These are phyloP conservation scores for rapeseed (Brassica napus) DNA, from an alignment of 345 rosid species.

Conservation along the genomic window DNA sequence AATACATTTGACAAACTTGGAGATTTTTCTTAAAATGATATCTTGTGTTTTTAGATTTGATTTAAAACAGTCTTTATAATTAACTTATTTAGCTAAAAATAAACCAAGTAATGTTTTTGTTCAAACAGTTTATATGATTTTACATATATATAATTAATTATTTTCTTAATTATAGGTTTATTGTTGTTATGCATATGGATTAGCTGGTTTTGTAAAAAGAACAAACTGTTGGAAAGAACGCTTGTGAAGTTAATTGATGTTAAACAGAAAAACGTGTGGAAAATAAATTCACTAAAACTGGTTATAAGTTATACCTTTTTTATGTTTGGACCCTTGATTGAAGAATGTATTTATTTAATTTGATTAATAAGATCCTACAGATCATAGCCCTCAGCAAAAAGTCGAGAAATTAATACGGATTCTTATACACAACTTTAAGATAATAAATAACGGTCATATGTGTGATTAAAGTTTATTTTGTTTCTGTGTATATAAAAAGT, in stretches of 20 bases:
- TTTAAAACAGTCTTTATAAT: not conserved
- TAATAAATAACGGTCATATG: not conserved
- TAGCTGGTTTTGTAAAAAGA: not conserved
- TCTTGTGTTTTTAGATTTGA: not conserved
- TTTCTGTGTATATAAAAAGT: not conserved
- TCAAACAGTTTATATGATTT: not conserved
- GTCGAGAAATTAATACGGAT: not conserved
- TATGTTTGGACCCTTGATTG: constrained; percentile 28
- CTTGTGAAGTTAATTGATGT: constrained; percentile 5
- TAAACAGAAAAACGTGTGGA: constrained; percentile 31
- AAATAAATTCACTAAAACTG: constrained; percentile 27
- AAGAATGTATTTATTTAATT: constrained; percentile 2
- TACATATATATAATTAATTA: not conserved
- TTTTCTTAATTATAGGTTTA: not conserved
- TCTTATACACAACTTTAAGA: too few relatives aligned
- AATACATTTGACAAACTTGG: not conserved
- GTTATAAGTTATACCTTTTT: constrained; percentile 25
- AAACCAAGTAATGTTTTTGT: not conserved
- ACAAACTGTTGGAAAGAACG: constrained; percentile 8
- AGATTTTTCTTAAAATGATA: not conserved
- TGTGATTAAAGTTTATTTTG: constrained; percentile 5
- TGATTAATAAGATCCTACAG: not conserved
- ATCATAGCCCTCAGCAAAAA: constrained; percentile 24
- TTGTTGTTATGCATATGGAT: constrained; percentile 4
- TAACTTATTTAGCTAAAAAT: not conserved